A percentile compares a stretch with the other conserved stretches of the same genome.
phyloP scores from a whole-genome alignment of 2,329 filamentous ascomycete genomes.

The Colletotrichum melonis region DNA sequence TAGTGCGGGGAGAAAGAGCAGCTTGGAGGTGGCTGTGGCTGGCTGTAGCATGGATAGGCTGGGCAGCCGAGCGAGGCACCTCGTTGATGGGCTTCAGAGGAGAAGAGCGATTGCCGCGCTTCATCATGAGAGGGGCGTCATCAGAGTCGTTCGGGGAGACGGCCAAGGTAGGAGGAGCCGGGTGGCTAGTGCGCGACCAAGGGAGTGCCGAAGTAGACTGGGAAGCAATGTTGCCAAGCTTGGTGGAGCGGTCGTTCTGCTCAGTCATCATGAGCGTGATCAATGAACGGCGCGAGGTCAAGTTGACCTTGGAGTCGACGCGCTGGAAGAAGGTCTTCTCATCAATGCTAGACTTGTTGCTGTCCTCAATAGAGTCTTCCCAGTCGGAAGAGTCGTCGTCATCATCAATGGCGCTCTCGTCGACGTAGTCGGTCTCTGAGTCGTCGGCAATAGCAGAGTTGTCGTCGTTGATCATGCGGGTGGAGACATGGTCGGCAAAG shows the following conservation, averaged over 20 bases:
- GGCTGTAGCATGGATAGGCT: slow-evolving; percentile 82
- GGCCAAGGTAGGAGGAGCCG: slow-evolving; percentile 53
- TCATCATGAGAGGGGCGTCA: slow-evolving; percentile 73
- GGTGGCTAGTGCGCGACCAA: slow-evolving; percentile 64
- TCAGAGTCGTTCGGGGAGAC: slow-evolving; percentile 69
- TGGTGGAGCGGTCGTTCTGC: slow-evolving; percentile 78
- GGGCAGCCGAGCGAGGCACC: slow-evolving; percentile 73
- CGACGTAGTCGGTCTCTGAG: slow-evolving; percentile 74
- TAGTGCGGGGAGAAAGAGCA: slow-evolving; percentile 90
- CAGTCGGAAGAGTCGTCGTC: slow-evolving; percentile 73
- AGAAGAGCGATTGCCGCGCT: slow-evolving; percentile 63
- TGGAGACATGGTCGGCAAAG: slow-evolving; percentile 81
- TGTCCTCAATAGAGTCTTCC: slow-evolving; percentile 81
- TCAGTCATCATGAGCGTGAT: slow-evolving; percentile 85
- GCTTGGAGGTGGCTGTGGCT: slow-evolving; percentile 71
- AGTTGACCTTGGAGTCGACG: slow-evolving; percentile 86
- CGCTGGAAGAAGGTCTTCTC: slow-evolving; percentile 87
- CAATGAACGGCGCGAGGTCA: slow-evolving; percentile 87
- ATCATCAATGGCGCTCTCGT: slow-evolving; percentile 85
- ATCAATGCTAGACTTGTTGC: slow-evolving; percentile 84
- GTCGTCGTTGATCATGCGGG: slow-evolving; percentile 71
- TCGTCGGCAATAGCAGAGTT: slow-evolving; percentile 62
- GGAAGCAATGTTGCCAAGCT: slow-evolving; percentile 75
- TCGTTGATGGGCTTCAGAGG: slow-evolving; percentile 68
- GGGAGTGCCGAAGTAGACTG: slow-evolving; percentile 77